phyloP scores from a whole-genome alignment of 495 filamentous ascomycete species.

The Aspergillus carlsbadensis region DNA sequence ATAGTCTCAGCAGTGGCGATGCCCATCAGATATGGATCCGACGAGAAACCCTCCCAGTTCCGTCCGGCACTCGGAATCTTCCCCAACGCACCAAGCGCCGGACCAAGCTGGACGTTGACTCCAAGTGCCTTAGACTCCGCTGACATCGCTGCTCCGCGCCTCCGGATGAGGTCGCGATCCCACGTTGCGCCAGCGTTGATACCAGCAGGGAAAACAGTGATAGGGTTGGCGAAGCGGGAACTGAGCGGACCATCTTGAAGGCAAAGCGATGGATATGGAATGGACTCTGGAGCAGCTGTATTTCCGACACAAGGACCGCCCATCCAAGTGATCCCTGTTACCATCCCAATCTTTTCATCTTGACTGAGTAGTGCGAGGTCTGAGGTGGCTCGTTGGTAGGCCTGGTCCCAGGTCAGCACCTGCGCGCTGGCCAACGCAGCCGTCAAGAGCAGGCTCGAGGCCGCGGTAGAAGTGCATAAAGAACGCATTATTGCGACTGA shows the following conservation, averaged over 20 bases:
- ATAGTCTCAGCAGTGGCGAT: slow-evolving; percentile 54
- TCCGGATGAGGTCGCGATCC: slow-evolving; percentile 61
- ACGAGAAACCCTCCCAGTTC: slow-evolving; percentile 75
- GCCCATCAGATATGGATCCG: slow-evolving; percentile 64
- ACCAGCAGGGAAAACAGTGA: slow-evolving; percentile 55
- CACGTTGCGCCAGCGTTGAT: slow-evolving; percentile 66
- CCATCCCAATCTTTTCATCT: slow-evolving; percentile 80
- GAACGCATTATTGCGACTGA: not conserved
- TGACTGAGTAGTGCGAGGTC: slow-evolving; percentile 53
- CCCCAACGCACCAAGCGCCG: slow-evolving; percentile 53
- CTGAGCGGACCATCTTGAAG: slow-evolving; percentile 56
- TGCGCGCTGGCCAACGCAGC: not conserved
- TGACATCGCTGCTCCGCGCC: slow-evolving; percentile 63
- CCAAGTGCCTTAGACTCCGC: slow-evolving; percentile 54
- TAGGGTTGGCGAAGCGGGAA: slow-evolving; percentile 47
- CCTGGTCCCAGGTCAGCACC: slow-evolving; percentile 7
- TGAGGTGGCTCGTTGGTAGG: not conserved
- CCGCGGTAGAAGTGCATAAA: not conserved
- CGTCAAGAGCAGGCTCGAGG: not conserved
- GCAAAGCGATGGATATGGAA: slow-evolving; percentile 50
- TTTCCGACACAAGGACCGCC: slow-evolving; percentile 75
- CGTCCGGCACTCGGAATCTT: slow-evolving; percentile 48
- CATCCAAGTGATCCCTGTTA: slow-evolving; percentile 76
- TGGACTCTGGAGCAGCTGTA: slow-evolving; percentile 49
- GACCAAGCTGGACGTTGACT: slow-evolving; percentile 52